Conservation (phyloP, 768 basidiomycete genomes). For the Boletus insuetus region DNA sequence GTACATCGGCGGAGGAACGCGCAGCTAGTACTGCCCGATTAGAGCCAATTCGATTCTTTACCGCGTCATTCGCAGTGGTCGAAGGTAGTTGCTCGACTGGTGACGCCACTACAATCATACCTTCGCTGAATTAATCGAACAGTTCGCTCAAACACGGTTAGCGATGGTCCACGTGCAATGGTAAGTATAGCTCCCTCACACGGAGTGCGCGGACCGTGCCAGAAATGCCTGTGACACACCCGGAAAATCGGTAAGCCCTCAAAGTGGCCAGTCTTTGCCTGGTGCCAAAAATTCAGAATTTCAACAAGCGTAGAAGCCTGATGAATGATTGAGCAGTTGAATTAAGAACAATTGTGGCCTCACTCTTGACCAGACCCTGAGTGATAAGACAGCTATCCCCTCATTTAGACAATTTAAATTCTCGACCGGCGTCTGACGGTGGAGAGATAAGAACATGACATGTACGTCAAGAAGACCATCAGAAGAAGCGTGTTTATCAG, state of each 20-base stretch:
- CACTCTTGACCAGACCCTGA: not conserved
- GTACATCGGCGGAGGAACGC: not conserved
- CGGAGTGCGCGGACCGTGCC: conserved; percentile 9
- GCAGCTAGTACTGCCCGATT: not conserved
- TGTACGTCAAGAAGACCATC: conserved; percentile 16
- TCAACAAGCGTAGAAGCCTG: not conserved
- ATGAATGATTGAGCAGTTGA: not conserved
- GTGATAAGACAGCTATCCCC: not conserved
- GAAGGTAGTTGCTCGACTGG: not conserved
- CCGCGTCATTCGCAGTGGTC: not conserved
- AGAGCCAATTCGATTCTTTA: not conserved
- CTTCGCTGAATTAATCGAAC: not conserved
- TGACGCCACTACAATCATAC: not conserved
- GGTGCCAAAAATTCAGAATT: not conserved
- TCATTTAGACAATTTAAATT: conserved; percentile 10
- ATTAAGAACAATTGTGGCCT: not conserved
- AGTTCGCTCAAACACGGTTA: not conserved
- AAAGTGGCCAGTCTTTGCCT: not conserved
- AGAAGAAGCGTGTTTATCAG: conserved; percentile 1
- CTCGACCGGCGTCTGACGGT: not conserved
- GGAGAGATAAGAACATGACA: conserved; percentile 6
- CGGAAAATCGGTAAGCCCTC: not conserved
- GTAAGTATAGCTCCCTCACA: not conserved
- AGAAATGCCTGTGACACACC: not conserved
- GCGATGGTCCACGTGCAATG: not conserved